phyloP scores from a whole-genome alignment of 768 basidiomycete species.

The Tylopilus sp. region DNA sequence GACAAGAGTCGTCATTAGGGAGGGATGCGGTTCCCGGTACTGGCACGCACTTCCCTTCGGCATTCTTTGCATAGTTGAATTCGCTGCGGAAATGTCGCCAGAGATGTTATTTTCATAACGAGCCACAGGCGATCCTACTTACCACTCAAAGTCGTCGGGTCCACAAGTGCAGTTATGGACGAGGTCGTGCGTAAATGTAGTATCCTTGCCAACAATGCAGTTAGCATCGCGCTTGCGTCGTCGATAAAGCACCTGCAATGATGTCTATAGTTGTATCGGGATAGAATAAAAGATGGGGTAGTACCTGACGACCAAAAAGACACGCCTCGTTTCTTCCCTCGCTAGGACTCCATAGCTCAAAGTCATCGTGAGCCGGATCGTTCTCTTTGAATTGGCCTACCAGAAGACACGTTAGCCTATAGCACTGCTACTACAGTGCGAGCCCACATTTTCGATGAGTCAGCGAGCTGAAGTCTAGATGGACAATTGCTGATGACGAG shows the following conservation, averaged over 20 bases:
- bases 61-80: conserved; percentile 82
- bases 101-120: background rate
- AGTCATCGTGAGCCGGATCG: conserved; percentile 83
- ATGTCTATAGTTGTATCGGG: background rate
- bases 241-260: conserved; percentile 77
- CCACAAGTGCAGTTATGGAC: conserved; percentile 74
- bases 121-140: conserved; percentile 19
- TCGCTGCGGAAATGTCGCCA: conserved; percentile 50
- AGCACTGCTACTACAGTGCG: background rate
- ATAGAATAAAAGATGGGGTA: conserved; percentile 6
- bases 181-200: conserved; percentile 48
- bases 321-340: conserved; percentile 85
- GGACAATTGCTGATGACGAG: conserved; percentile 53
- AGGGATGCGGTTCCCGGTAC: conserved; percentile 66
- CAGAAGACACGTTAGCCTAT: conserved; percentile 1
- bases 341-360: conserved; percentile 95
- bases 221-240: conserved; percentile 76
- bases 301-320: conserved; percentile 87
- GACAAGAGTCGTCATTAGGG: conserved; percentile 59
- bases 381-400: conserved; percentile 67
- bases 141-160: conserved; percentile 92
- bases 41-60: conserved; percentile 70
- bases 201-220: conserved; percentile 78
- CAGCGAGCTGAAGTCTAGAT: conserved; percentile 85
- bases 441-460: conserved; percentile 72